Evolutionary conservation across 2,329 filamentous ascomycete species (phyloP).

Genomic region (Fusarium sp.): DNA sequence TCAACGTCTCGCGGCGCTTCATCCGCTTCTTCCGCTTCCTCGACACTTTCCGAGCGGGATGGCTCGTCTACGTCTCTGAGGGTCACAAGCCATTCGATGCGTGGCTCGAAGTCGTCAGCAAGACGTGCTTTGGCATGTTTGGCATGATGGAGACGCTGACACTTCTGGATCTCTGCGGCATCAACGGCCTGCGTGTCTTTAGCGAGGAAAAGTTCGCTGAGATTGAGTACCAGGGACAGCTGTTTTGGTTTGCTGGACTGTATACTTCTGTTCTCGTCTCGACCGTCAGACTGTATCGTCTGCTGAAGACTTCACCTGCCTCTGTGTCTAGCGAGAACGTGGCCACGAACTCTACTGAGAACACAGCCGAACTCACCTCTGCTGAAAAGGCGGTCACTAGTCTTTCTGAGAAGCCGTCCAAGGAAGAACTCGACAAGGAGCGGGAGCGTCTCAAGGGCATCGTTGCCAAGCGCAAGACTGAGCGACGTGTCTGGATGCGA

Average conservation of each 20-base stretch:
- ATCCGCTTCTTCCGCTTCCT: conserved; percentile 77
- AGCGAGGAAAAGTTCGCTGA: conserved; percentile 58
- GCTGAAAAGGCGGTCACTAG: conserved; percentile 33
- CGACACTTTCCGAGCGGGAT: conserved; percentile 66
- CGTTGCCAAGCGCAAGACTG: conserved; percentile 49
- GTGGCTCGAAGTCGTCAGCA: conserved; percentile 66
- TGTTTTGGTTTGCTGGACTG: conserved; percentile 76
- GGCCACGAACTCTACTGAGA: conserved; percentile 43
- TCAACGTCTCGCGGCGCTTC: conserved; percentile 67
- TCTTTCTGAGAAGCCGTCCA: conserved; percentile 33
- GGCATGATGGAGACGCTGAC: conserved; percentile 73
- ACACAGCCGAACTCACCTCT: conserved; percentile 27
- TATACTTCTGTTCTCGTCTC: conserved; percentile 60
- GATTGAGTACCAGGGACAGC: conserved; percentile 69
- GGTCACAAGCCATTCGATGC: conserved; percentile 48
- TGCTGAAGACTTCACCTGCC: conserved; percentile 52
- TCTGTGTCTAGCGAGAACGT: conserved; percentile 48
- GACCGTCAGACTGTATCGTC: conserved; percentile 55
- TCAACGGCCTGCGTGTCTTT: conserved; percentile 63
- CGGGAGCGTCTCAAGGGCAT: conserved; percentile 51
- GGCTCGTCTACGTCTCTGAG: conserved; percentile 52
- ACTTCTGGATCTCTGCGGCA: conserved; percentile 63
- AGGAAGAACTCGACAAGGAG: conserved; percentile 48
- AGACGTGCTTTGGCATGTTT: conserved; percentile 73
- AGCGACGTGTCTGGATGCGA: conserved; percentile 47